A percentile compares a stretch with the other conserved stretches of the same genome.
Evolutionary conservation across 1,139 yeast species (phyloP).

Genomic region (Pneumocystis oryctolagi): DNA sequence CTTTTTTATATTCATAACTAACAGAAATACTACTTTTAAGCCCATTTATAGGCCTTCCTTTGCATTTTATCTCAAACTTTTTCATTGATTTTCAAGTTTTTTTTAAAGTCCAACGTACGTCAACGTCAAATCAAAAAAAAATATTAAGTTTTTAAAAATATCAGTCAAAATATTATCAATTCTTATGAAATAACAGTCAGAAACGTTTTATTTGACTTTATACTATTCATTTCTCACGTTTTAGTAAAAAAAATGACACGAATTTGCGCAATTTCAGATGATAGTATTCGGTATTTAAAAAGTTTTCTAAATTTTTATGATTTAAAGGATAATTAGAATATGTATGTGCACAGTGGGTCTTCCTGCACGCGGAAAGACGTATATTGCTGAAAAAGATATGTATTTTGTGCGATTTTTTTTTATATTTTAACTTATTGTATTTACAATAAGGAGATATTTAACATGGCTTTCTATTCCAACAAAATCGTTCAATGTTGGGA

Average conservation of each 20-base stretch:
- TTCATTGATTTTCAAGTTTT: background rate
- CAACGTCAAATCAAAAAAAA: background rate
- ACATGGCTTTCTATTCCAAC: conserved; percentile 6
- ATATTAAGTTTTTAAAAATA: too few species aligned
- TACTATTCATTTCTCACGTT: background rate
- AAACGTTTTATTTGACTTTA: too few species aligned
- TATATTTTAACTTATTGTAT: background rate
- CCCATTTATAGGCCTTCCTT: background rate
- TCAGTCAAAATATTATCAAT: too few species aligned
- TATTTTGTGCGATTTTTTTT: background rate
- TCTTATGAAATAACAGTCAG: too few species aligned
- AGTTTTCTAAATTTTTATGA: background rate
- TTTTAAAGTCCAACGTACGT: background rate
- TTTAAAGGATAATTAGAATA: background rate
- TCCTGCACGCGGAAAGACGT: conserved; percentile 31
- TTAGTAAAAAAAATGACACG: background rate
- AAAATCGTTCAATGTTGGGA: conserved; percentile 7
- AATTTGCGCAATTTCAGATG: background rate
- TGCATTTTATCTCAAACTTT: background rate
- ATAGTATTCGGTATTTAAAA: background rate
- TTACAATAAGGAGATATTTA: background rate
- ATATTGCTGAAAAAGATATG: conserved; percentile 27
- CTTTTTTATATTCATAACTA: background rate
- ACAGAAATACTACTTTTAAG: background rate
- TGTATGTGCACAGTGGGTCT: conserved; percentile 32